These are phyloP conservation scores for Lactifluus rugatus DNA, from an alignment of 768 basidiomycete species.

Conservation along the genomic window DNA sequence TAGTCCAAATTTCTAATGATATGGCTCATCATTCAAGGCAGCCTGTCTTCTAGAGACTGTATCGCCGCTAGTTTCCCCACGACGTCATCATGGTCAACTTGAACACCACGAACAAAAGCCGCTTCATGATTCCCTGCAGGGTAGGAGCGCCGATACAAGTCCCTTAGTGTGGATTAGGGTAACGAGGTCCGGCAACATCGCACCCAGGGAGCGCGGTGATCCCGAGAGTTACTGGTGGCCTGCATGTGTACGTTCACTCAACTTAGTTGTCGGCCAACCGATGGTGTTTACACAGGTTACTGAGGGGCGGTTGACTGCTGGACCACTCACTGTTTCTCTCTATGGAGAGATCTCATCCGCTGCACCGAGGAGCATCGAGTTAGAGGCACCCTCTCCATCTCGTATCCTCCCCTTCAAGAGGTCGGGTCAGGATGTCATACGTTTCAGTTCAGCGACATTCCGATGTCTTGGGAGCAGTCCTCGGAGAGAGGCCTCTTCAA, in stretches of 20 bases:
- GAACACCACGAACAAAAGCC: not conserved
- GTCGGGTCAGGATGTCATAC: constrained; percentile 28
- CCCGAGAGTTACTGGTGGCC: constrained; percentile 56
- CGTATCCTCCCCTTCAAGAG: constrained; percentile 35
- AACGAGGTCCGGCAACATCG: constrained; percentile 31
- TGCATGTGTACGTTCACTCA: constrained; percentile 39
- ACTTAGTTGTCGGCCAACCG: too few relatives aligned
- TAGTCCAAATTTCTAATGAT: not conserved
- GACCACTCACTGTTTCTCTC: constrained; percentile 25
- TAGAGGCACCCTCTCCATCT: constrained; percentile 28
- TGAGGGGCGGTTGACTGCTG: constrained; percentile 21
- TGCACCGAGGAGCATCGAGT: constrained; percentile 20
- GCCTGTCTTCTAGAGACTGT: not conserved
- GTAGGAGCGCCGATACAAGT: not conserved
- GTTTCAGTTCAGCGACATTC: constrained; percentile 36
- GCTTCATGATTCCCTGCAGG: not conserved
- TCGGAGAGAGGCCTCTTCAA: not conserved
- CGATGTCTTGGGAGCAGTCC: not conserved
- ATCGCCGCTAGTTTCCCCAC: not conserved
- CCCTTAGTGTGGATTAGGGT: constrained; percentile 36
- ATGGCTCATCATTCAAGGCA: not conserved
- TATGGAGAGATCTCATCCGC: constrained; percentile 24
- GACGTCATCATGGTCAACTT: not conserved
- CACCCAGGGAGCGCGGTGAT: constrained; percentile 20
- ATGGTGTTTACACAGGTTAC: constrained; percentile 1